Evolutionary conservation across 208 protist species (phyloP).

Genomic region (Trypanosoma boissoni): DNA sequence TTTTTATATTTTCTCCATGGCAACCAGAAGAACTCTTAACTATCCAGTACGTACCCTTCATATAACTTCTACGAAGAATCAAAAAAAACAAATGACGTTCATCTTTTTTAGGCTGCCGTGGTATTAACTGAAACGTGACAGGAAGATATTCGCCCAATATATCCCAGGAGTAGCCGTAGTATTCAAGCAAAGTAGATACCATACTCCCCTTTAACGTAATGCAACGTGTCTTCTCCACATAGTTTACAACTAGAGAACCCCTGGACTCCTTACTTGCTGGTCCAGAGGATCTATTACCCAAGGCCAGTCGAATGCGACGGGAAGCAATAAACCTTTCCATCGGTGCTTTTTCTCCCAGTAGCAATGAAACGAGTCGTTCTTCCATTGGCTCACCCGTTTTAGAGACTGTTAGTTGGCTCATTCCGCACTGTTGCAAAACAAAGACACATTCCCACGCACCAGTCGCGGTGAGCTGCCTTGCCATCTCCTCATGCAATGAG

Average conservation of each 20-base stretch:
- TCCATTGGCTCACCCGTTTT: slow-evolving; percentile 29
- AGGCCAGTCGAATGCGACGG: slow-evolving; percentile 22
- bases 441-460: slow-evolving; percentile 44
- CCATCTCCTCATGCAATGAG: slow-evolving; percentile 76
- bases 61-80: slow-evolving; percentile 13
- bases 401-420: slow-evolving; percentile 26
- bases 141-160: slow-evolving; percentile 57
- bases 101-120: slow-evolving; percentile 36
- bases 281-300: background rate
- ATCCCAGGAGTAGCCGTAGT: slow-evolving; percentile 57
- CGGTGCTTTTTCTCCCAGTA: slow-evolving; percentile 69
- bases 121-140: slow-evolving; percentile 54
- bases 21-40: slow-evolving; percentile 74
- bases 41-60: slow-evolving; percentile 48
- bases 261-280: slow-evolving; percentile 4
- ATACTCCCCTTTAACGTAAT: slow-evolving; percentile 81
- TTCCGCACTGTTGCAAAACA: slow-evolving; percentile 20
- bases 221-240: slow-evolving; percentile 60
- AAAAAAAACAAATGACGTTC: slow-evolving; percentile 48
- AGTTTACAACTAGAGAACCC: slow-evolving; percentile 58
- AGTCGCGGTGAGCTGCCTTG: slow-evolving; percentile 51
- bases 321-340: slow-evolving; percentile 48
- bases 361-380: slow-evolving; percentile 46
- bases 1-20: slow-evolving; percentile 76
- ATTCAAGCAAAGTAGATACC: slow-evolving; percentile 68